Evolutionary conservation across 2,329 filamentous ascomycete species (phyloP).

Genomic region (Penicillium freii): DNA sequence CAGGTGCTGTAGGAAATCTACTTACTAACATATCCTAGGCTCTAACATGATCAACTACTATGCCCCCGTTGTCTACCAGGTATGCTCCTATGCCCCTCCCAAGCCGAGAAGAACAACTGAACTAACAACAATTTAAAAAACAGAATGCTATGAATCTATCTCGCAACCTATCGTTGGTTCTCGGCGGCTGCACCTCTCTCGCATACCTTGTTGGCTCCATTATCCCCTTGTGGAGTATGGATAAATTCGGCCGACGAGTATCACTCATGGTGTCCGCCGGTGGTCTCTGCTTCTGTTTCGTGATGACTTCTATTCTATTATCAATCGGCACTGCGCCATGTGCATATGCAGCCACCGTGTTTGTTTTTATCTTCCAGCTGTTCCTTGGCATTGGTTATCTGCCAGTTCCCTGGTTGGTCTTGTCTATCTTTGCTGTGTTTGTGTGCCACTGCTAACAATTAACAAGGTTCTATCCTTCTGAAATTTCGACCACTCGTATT

Average conservation of each 20-base stretch:
- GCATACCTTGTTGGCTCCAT: slow-evolving; percentile 43
- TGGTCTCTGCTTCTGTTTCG: slow-evolving; percentile 47
- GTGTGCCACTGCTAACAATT: background rate
- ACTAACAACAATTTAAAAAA: background rate
- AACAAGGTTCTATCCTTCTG: slow-evolving; percentile 40
- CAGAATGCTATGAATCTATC: slow-evolving; percentile 38
- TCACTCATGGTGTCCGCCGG: slow-evolving; percentile 44
- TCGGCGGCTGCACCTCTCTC: slow-evolving; percentile 48
- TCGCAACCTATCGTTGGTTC: slow-evolving; percentile 52
- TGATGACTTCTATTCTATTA: slow-evolving; percentile 41
- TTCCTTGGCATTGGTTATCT: slow-evolving; percentile 47
- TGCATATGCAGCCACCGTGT: slow-evolving; percentile 45
- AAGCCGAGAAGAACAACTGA: background rate
- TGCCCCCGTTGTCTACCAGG: slow-evolving; percentile 40
- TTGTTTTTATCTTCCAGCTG: slow-evolving; percentile 49
- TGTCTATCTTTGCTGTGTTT: too few relatives aligned
- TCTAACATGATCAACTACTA: slow-evolving; percentile 46
- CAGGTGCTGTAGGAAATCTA: background rate
- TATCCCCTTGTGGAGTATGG: slow-evolving; percentile 45
- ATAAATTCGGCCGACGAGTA: slow-evolving; percentile 43
- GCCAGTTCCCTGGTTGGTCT: slow-evolving; percentile 41
- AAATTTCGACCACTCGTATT: slow-evolving; percentile 44
- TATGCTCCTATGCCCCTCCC: background rate
- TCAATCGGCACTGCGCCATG: slow-evolving; percentile 31
- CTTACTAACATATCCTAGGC: background rate